Conservation (phyloP, 352 stramenopile species). For the Phytophthora pisi region DNA sequence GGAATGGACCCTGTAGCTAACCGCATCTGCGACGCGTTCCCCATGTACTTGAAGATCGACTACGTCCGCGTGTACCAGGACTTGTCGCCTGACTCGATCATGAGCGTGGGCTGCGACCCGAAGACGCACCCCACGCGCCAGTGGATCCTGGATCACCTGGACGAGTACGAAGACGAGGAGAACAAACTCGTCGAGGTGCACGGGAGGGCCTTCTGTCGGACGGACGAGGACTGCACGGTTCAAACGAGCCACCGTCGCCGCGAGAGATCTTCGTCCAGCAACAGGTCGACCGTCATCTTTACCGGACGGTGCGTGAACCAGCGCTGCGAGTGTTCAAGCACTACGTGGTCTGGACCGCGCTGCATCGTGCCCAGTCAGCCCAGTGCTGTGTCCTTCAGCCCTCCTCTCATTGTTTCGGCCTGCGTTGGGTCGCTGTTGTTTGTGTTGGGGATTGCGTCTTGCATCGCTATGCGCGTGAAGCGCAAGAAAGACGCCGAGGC, state of each 20-base stretch:
- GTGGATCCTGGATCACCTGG: slow-evolving; percentile 80
- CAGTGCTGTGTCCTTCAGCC: slow-evolving; percentile 27
- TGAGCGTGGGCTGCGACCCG: slow-evolving; percentile 69
- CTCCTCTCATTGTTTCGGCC: slow-evolving; percentile 25
- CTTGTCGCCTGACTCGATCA: slow-evolving; percentile 37
- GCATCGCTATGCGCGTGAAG: slow-evolving; percentile 16
- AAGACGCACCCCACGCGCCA: slow-evolving; percentile 64
- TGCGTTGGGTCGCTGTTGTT: slow-evolving; percentile 26
- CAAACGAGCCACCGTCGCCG: slow-evolving; percentile 14
- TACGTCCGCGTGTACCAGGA: slow-evolving; percentile 86
- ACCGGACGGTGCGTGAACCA: slow-evolving; percentile 49
- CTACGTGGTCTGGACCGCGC: slow-evolving; percentile 52
- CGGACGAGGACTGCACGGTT: slow-evolving; percentile 66
- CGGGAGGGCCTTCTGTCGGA: slow-evolving; percentile 65
- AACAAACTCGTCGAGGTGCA: slow-evolving; percentile 66
- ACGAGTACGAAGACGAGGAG: slow-evolving; percentile 72
- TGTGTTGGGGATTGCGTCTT: slow-evolving; percentile 22
- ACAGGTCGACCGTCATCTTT: slow-evolving; percentile 8
- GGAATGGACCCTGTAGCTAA: slow-evolving; percentile 49
- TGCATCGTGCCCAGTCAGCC: slow-evolving; percentile 41
- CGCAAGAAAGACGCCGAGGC: slow-evolving; percentile 24
- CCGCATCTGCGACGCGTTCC: slow-evolving; percentile 68
- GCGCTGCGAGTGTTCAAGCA: slow-evolving; percentile 44
- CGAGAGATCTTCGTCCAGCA: slow-evolving; percentile 1
- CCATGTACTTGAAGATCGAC: slow-evolving; percentile 78